phyloP scores from a whole-genome alignment of 495 filamentous ascomycete species.

The Penicillium atrosanguineum region DNA sequence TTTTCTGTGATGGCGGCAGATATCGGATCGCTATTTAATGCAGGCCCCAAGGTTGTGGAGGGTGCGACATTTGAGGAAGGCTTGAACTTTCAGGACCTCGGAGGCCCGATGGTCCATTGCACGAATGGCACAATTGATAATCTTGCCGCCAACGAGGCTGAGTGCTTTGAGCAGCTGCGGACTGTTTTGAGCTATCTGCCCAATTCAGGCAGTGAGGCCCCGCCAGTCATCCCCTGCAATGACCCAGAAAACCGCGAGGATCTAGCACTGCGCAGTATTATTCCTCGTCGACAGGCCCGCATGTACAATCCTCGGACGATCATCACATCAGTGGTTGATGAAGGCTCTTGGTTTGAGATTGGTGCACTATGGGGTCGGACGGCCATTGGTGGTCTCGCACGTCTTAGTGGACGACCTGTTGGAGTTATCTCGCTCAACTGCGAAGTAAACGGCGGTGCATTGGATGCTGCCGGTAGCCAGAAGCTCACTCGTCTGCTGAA shows the following conservation, averaged over 20 bases:
- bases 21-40: slow-evolving; percentile 60
- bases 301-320: slow-evolving; percentile 60
- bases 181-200: slow-evolving; percentile 55
- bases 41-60: slow-evolving; percentile 61
- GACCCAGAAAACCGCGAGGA: slow-evolving; percentile 49
- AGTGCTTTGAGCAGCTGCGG: slow-evolving; percentile 58
- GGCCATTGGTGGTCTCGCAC: slow-evolving; percentile 56
- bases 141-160: slow-evolving; percentile 55
- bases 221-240: slow-evolving; percentile 43
- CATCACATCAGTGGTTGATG: slow-evolving; percentile 55
- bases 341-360: slow-evolving; percentile 59
- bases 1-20: slow-evolving; percentile 66
- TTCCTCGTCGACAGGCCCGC: slow-evolving; percentile 54
- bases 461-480: slow-evolving; percentile 58
- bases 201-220: slow-evolving; percentile 52
- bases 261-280: slow-evolving; percentile 50
- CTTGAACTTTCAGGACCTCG: slow-evolving; percentile 53
- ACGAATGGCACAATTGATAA: slow-evolving; percentile 67
- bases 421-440: slow-evolving; percentile 58
- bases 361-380: slow-evolving; percentile 60
- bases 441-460: slow-evolving; percentile 58
- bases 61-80: slow-evolving; percentile 61
- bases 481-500: slow-evolving; percentile 58
- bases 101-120: slow-evolving; percentile 59
- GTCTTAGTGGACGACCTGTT: slow-evolving; percentile 53